Base-by-base conservation (phyloP, 1,139 yeast genomes). In the Taphrina communis region DNA sequence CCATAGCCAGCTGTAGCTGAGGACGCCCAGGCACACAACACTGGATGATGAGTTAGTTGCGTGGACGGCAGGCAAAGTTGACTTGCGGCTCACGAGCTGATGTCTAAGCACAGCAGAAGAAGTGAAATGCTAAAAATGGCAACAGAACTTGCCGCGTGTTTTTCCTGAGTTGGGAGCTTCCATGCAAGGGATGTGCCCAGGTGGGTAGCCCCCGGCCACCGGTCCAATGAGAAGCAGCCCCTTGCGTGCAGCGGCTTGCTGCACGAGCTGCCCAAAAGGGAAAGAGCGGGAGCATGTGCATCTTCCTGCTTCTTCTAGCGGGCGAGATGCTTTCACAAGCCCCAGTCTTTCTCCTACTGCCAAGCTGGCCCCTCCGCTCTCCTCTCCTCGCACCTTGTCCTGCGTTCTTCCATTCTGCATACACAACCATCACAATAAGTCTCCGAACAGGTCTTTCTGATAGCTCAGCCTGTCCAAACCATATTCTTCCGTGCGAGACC, bases 371-470 rank as follows among this genome's bases (percentile, higher is more conserved):
- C 48, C 48, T 12, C 48, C 48, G 8, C n/a, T n/a, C 19, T 44
- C 48, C 19, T 44, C 48, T n/a, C 48, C 19, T 44, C 48, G 12
- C 19, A 4, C 48, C n/a, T 14, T 39, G 42, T 14, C 48, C 48
- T 44, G 31, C 4, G 31, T 2, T 25, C 31, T 25, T 4, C 48
- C 48, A 44, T 44, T 17, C 19, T 17, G 19, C 48, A 44, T 44
- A 44, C 48, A 44, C 48, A 44, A 44, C 48, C 48, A 14, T 44
- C 48, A 44, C 19, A 44, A 44, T 44, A 44, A 44, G 2, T 44
- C 48, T 44, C 19, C 48, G 12, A 25, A 4, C 31, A 25, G 17
- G 17, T 17, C 31, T 25, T 25, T 25, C 17, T 17, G 17, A 17
- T 17, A 17, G 17, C 17, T 17, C 17, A 17, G 17, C 17, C 17